Evolutionary conservation across 768 basidiomycete species (phyloP).

Genomic region (Boletales sp.): DNA sequence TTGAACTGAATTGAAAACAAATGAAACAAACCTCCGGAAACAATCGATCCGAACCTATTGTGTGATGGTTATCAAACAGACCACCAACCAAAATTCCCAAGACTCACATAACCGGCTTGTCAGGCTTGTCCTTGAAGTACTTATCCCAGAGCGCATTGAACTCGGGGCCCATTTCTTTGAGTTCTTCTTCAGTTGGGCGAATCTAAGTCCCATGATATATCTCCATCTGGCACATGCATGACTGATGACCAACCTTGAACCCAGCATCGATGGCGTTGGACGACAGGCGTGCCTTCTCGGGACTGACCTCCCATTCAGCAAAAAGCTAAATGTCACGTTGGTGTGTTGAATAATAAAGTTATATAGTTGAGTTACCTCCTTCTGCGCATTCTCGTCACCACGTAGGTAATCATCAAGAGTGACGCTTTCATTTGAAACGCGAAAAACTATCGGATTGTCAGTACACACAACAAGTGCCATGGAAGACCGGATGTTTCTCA

Average conservation of each 20-base stretch:
- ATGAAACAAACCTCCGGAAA: slow-evolving; percentile 46
- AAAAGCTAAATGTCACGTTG: slow-evolving; percentile 38
- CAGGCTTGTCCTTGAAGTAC: slow-evolving; percentile 78
- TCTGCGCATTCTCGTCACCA: slow-evolving; percentile 55
- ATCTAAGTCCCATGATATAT: slow-evolving; percentile 27
- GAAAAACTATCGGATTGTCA: slow-evolving; percentile 43
- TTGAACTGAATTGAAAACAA: not conserved
- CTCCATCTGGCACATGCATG: too few species aligned
- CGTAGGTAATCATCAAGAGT: slow-evolving; percentile 71
- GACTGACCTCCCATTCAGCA: slow-evolving; percentile 61
- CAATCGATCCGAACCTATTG: slow-evolving; percentile 59
- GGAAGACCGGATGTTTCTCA: slow-evolving; percentile 25
- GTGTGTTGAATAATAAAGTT: not conserved
- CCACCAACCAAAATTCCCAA: not conserved
- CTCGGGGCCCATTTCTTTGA: slow-evolving; percentile 77
- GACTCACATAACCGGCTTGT: slow-evolving; percentile 69
- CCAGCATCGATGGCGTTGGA: slow-evolving; percentile 75
- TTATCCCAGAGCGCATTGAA: slow-evolving; percentile 64
- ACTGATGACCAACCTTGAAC: slow-evolving; percentile 49
- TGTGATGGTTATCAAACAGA: not conserved
- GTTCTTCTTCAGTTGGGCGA: slow-evolving; percentile 63
- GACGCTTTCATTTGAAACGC: slow-evolving; percentile 59
- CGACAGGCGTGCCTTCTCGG: slow-evolving; percentile 63
- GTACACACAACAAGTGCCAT: not conserved
- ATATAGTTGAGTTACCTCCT: slow-evolving; percentile 37